Evolutionary conservation across 495 filamentous ascomycete genomes (phyloP).

Genomic region (Trichoderma reesei): DNA sequence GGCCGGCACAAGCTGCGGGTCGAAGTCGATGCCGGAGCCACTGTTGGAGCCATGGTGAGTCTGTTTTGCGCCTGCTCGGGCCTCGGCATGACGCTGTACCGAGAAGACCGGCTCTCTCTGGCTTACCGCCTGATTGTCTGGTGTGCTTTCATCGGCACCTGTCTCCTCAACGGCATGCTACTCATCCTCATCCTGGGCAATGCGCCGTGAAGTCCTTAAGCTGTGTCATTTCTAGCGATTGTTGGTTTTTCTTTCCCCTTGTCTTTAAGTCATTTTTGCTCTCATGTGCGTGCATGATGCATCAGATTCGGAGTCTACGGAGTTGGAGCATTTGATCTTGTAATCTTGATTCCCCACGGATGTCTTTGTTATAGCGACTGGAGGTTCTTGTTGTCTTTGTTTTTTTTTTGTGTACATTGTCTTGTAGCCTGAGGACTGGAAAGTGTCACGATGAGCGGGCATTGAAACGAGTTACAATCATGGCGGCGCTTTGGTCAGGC

Average conservation of each 20-base stretch:
- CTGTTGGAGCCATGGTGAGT: conserved; percentile 46
- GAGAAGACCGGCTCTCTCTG: conserved; percentile 31
- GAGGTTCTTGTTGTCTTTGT: too few relatives aligned
- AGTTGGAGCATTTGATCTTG: too few relatives aligned
- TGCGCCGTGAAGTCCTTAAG: conserved; percentile 10
- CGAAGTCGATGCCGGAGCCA: conserved; percentile 52
- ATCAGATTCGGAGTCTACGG: too few relatives aligned
- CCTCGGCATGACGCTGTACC: conserved; percentile 38
- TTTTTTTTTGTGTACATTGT: too few relatives aligned
- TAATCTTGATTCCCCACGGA: too few relatives aligned
- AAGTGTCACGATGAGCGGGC: too few relatives aligned
- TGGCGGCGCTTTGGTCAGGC: too few relatives aligned
- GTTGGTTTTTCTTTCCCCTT: not conserved
- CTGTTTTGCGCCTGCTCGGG: conserved; percentile 45
- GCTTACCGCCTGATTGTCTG: conserved; percentile 34
- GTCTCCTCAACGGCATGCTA: conserved; percentile 41
- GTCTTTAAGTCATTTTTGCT: not conserved
- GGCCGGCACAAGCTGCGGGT: conserved; percentile 41
- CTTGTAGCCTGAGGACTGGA: too few relatives aligned
- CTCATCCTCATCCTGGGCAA: conserved; percentile 38
- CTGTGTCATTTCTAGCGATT: not conserved
- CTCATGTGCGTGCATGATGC: too few relatives aligned
- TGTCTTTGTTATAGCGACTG: too few relatives aligned
- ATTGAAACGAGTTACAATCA: too few relatives aligned
- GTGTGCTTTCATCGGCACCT: conserved; percentile 34